phyloP scores from a whole-genome alignment of 306 rosid genomes.

The Pyrus betulifolia region DNA sequence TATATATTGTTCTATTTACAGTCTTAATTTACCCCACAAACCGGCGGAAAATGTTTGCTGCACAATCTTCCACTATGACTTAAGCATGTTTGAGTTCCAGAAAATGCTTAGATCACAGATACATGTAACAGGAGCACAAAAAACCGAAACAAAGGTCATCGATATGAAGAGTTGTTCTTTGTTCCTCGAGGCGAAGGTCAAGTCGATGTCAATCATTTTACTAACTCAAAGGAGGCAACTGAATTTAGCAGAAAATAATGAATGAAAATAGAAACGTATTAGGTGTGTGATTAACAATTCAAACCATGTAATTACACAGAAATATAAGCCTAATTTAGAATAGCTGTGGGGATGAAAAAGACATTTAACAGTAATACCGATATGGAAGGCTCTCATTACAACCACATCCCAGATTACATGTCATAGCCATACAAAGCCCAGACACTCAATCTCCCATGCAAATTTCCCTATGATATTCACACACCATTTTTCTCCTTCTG shows the following conservation, averaged over 20 bases:
- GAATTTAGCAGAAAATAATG: background rate
- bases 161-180: background rate
- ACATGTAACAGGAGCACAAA: background rate
- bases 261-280: background rate
- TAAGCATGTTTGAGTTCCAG: background rate
- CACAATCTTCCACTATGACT: too few species aligned
- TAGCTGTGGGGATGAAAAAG: background rate
- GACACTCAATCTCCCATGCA: background rate
- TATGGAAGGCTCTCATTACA: background rate
- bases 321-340: background rate
- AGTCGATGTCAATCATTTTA: background rate
- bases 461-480: background rate
- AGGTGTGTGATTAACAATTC: background rate
- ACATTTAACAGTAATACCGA: background rate
- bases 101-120: background rate
- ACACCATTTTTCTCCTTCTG: background rate
- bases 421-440: background rate
- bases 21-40: background rate
- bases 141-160: background rate
- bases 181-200: background rate
- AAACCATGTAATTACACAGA: background rate
- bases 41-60: background rate
- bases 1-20: too few species aligned
- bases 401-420: background rate
- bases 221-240: background rate